A percentile compares a stretch with the other conserved stretches of the same genome.
Evolutionary conservation across 1,139 yeast species (phyloP).

Genomic region (Hansenula lynferdii): DNA sequence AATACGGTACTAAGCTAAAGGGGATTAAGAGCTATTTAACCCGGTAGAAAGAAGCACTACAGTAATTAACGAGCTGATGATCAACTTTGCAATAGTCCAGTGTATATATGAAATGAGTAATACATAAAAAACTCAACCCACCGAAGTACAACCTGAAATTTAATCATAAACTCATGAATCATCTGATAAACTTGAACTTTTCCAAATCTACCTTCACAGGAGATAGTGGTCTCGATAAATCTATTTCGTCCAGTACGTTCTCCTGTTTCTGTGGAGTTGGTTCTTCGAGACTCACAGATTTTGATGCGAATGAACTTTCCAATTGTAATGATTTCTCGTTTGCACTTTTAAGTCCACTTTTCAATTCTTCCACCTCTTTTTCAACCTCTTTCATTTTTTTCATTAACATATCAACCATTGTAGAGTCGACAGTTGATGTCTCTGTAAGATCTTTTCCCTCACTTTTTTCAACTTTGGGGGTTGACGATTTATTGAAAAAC

Average conservation of each 20-base stretch:
- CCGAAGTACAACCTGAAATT: too few relatives aligned
- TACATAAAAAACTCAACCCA: too few relatives aligned
- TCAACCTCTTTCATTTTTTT: slow-evolving; percentile 14
- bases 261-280: slow-evolving; percentile 10
- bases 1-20: too few relatives aligned
- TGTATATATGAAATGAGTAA: too few relatives aligned
- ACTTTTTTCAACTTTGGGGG: background rate
- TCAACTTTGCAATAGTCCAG: too few relatives aligned
- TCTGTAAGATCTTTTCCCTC: background rate
- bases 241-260: too few relatives aligned
- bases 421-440: background rate
- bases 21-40: too few relatives aligned
- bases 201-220: slow-evolving; percentile 19
- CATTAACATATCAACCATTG: background rate
- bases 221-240: slow-evolving; percentile 12
- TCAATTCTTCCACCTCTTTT: slow-evolving; percentile 15
- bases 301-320: slow-evolving; percentile 10
- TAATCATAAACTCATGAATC: background rate
- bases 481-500: background rate
- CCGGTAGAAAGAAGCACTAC: too few relatives aligned
- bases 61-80: too few relatives aligned
- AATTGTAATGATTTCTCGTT: slow-evolving; percentile 15
- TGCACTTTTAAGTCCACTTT: slow-evolving; percentile 12
- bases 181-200: slow-evolving; percentile 6
- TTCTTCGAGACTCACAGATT: too few relatives aligned